Evolutionary conservation across 1,284 basidiomycete genomes (phyloP).

Genomic region (Ceratobasidium theobromae): DNA sequence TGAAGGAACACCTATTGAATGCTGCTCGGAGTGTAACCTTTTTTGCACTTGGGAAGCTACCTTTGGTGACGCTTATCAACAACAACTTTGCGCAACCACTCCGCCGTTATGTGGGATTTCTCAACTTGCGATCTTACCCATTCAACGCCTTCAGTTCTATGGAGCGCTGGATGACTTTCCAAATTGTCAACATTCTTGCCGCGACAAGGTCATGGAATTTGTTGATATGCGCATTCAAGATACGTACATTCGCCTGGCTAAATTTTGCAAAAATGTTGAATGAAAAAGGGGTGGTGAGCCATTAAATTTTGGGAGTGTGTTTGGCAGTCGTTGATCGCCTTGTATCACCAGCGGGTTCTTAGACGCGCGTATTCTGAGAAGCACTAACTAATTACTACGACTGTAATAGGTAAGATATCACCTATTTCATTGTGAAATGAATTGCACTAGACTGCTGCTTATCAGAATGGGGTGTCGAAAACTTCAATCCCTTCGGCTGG

Average conservation of each 20-base stretch:
- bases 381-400: no score
- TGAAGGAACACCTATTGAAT: not conserved
- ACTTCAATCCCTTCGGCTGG: no score
- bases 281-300: not conserved
- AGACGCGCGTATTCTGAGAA: no score
- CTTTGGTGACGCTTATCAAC: not conserved
- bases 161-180: not conserved
- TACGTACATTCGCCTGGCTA: not conserved
- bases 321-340: no score
- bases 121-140: not conserved
- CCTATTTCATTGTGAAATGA: no score
- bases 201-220: not conserved
- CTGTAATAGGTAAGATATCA: no score
- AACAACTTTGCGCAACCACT: not conserved
- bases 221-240: slow-evolving; percentile 14
- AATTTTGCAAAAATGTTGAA: slow-evolving; percentile 5
- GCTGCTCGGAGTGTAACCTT: slow-evolving; percentile 7
- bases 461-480: no score
- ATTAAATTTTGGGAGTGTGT: not conserved
- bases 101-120: slow-evolving; percentile 4
- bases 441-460: no score
- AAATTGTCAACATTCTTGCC: slow-evolving; percentile 1
- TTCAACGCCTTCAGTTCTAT: not conserved
- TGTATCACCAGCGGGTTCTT: no score
- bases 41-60: slow-evolving; percentile 6